Evolutionary conservation across 352 stramenopile species (phyloP), one percentile per base, ranked within the genome.

Genomic region (Sclerospora graminicola): DNA sequence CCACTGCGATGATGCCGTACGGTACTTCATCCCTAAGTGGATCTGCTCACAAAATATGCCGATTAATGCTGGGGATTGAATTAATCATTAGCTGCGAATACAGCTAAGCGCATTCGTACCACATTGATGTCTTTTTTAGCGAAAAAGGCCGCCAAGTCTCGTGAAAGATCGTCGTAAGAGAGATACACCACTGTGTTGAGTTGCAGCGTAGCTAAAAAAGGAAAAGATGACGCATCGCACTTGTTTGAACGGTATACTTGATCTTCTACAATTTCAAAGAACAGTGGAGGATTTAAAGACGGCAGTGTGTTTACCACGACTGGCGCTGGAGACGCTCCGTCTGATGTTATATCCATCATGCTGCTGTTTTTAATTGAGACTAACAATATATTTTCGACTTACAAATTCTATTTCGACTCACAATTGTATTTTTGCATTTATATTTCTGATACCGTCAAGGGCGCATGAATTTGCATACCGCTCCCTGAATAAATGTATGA

Each of bases 181-280:
- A 92, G 64, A 41, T 92, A 92, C 19, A 92, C 65, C 38, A 90
- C 71, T 23, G 81, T 92, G 53, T 84, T 89, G 45, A 92, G 66
- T 47, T 82, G 70, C 51, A 92, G 57, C 26, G 65, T 83, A 35
- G 69, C 65, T 39, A 92, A 57, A 53, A 89, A 92, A 43, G 81
- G 69, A 58, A 92, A 89, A 14, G 75, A 87, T 20, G 76, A 86
- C 41, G 72, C 60, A 49, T 92, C 80, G 60, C 76, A 92, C 48
- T 89, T 92, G 71, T 92, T 92, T 48, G 72, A 86, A 30, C 73
- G 70, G 36, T 84, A 92, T 13, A 92, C 80, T 37, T 81, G 66
- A 47, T 87, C 69, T 52, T 89, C 80, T 33, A 92, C 80, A 48
- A 92, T 89, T 60, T 89, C 80, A 47, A 89, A 92, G 69, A 84